Evolutionary conservation across 805 yeast species (phyloP), one percentile per base, ranked within the genome.

Genomic region (Yarrowia sp.): DNA sequence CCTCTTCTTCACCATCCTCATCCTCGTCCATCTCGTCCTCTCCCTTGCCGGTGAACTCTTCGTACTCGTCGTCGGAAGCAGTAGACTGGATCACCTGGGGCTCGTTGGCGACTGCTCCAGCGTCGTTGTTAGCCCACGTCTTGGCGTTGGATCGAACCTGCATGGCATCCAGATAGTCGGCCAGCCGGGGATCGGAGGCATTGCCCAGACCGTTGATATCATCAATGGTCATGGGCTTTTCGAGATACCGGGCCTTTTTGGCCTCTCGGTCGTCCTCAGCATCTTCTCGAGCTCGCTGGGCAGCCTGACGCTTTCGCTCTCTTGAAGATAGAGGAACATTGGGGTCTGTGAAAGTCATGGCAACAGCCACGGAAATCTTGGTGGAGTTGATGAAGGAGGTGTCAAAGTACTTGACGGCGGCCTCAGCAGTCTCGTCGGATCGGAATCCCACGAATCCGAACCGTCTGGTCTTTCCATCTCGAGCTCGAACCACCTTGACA

Each of bases 361-460:
- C 99, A 62, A 88, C 71, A 41, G 85, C 85, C 14, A 95, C 98
- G 49, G 85, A 85, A 19, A 95, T 82, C 69, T 83, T 84, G 1
- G 96, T 81, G 0, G 98, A 92, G 71, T 90, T 95, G 65, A 95
- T 85, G 74, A 85, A 95, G 0, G 96, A 83, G 8, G 83, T 81
- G 76, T 95, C 80, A 75, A 88, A 92, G 75, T 83, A 91, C 54
- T 78, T 80, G 7, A 86, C 93, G 0, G 97, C 97, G 49, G 80
- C 82, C 58, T 81, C 83, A 0, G 99, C 98, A 71, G 89, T 96
- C 12, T 77, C 81, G 19, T 77, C 79, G n/a, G 85, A 80, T 70
- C 85, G 87, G 75, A 83, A 95, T 0, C 99, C 99, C 61, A 95
- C 80, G 71, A 95, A 95, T 7, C 97, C 98, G 80, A 95, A 95